phyloP scores from a whole-genome alignment of 495 filamentous ascomycete genomes.

The Oidiodendron maius region DNA sequence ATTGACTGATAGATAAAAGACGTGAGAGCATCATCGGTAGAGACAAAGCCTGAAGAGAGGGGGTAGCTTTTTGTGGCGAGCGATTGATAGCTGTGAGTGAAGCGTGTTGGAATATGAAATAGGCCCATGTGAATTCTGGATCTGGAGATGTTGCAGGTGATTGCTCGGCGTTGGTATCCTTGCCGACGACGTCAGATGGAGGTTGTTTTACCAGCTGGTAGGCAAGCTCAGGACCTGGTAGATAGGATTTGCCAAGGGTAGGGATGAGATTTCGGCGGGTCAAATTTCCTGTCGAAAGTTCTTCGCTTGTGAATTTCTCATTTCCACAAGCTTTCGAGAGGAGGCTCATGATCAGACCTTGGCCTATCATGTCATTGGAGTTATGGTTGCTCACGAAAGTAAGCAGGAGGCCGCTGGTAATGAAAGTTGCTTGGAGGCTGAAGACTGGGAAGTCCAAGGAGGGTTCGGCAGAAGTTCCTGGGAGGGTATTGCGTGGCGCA shows the following conservation, averaged over 20 bases:
- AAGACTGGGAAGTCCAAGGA: constrained; percentile 41
- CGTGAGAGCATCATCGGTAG: constrained; percentile 46
- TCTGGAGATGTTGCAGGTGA: neutral
- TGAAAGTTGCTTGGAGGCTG: constrained; percentile 46
- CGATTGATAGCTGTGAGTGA: constrained; percentile 36
- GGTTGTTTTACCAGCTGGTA: constrained; percentile 27
- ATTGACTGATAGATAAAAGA: constrained; percentile 48
- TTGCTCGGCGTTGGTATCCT: constrained; percentile 3
- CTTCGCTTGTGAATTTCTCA: constrained; percentile 37
- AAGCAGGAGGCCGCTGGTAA: constrained; percentile 43
- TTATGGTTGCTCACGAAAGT: constrained; percentile 42
- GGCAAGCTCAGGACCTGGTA: constrained; percentile 26
- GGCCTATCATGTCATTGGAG: constrained; percentile 29
- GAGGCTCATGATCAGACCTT: constrained; percentile 41
- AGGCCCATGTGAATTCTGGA: constrained; percentile 33
- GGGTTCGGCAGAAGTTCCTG: constrained; percentile 12
- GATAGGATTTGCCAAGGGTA: constrained; percentile 30
- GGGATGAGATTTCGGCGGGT: constrained; percentile 35
- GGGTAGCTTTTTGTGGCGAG: constrained; percentile 23
- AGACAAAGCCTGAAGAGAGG: constrained; percentile 27
- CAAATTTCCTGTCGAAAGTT: constrained; percentile 40
- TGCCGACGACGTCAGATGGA: neutral
- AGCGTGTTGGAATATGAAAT: constrained; percentile 31
- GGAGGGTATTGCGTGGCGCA: constrained; percentile 37
- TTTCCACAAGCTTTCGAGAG: constrained; percentile 47